Evolutionary conservation across 2,329 filamentous ascomycete species (phyloP).

Genomic region (Sphaerostilbella broomeana): DNA sequence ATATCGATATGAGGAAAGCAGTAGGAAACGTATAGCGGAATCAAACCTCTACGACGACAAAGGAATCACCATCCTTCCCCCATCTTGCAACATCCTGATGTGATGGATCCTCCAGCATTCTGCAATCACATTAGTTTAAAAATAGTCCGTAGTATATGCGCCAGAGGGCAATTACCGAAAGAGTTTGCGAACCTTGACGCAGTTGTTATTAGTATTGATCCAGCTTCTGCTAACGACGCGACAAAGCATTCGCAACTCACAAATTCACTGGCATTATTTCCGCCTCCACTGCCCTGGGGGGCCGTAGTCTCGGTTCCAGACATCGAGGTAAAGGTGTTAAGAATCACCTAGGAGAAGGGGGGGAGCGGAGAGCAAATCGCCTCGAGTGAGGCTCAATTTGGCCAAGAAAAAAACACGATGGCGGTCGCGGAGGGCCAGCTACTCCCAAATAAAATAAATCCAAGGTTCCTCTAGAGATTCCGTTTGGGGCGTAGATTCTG

Average conservation of each 20-base stretch:
- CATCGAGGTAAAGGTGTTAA: slow-evolving; percentile 20
- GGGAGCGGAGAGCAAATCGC: slow-evolving; percentile 8
- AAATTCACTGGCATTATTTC: slow-evolving; percentile 91
- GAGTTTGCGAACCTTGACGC: slow-evolving; percentile 79
- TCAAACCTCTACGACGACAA: slow-evolving; percentile 89
- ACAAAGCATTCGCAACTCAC: slow-evolving; percentile 58
- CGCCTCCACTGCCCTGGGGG: slow-evolving; percentile 39
- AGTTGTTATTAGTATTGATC: slow-evolving; percentile 6
- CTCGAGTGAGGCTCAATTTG: slow-evolving; percentile 11
- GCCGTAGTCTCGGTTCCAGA: slow-evolving; percentile 28
- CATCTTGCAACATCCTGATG: slow-evolving; percentile 91
- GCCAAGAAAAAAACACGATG: not conserved
- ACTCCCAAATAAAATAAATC: too few relatives aligned
- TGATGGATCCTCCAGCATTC: slow-evolving; percentile 89
- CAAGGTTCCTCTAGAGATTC: too few relatives aligned
- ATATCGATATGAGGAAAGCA: not conserved
- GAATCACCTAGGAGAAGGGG: too few relatives aligned
- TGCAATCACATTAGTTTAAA: slow-evolving; percentile 16
- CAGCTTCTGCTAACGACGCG: not conserved
- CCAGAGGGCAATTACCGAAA: slow-evolving; percentile 66
- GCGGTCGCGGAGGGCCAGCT: slow-evolving; percentile 3
- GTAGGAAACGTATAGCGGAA: not conserved
- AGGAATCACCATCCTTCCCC: slow-evolving; percentile 91
- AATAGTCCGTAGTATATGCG: not conserved
- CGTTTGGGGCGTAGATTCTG: too few relatives aligned